A percentile compares a stretch with the other conserved stretches of the same genome.
phyloP scores from a whole-genome alignment of 2,329 filamentous ascomycete genomes.

The Sarocladium oryzae region DNA sequence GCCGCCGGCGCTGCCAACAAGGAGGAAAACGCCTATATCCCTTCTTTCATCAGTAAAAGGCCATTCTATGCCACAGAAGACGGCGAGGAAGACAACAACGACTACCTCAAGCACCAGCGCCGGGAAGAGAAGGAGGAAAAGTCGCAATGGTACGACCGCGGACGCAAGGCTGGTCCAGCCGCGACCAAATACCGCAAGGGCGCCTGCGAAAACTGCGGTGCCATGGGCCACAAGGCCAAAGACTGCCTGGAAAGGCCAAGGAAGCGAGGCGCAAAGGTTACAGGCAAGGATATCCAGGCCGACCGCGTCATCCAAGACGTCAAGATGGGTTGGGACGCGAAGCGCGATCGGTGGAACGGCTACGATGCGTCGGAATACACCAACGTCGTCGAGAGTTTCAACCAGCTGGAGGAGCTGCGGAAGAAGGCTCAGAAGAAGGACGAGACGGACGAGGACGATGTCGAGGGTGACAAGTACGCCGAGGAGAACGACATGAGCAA shows the following conservation, averaged over 20 bases:
- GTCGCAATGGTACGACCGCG: conserved; percentile 89
- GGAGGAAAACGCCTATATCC: conserved; percentile 97
- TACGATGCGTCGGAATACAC: conserved; percentile 86
- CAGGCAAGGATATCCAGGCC: conserved; percentile 86
- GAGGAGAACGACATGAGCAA: conserved; percentile 96
- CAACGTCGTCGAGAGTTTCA: conserved; percentile 81
- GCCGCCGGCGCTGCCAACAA: conserved; percentile 45
- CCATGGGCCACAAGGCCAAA: conserved; percentile 93
- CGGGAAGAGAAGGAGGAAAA: conserved; percentile 54
- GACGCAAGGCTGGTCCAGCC: conserved; percentile 74
- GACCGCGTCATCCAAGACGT: conserved; percentile 85
- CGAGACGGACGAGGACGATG: conserved; percentile 44
- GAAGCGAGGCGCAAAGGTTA: conserved; percentile 86
- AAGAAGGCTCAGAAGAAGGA: conserved; percentile 43
- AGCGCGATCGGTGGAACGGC: conserved; percentile 97
- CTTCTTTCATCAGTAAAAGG: conserved; percentile 94
- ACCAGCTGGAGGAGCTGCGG: conserved; percentile 74
- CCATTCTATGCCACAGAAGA: conserved; percentile 89
- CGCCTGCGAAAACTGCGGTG: conserved; percentile 96
- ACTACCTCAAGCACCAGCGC: conserved; percentile 96
- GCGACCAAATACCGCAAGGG: conserved; percentile 97
- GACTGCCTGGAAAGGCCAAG: conserved; percentile 86
- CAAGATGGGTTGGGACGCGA: conserved; percentile 89
- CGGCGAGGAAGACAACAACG: conserved; percentile 53
- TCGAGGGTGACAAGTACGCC: conserved; percentile 70